phyloP scores from a whole-genome alignment of 176 grass and related monocot species.

The Luzula sylvatica region DNA sequence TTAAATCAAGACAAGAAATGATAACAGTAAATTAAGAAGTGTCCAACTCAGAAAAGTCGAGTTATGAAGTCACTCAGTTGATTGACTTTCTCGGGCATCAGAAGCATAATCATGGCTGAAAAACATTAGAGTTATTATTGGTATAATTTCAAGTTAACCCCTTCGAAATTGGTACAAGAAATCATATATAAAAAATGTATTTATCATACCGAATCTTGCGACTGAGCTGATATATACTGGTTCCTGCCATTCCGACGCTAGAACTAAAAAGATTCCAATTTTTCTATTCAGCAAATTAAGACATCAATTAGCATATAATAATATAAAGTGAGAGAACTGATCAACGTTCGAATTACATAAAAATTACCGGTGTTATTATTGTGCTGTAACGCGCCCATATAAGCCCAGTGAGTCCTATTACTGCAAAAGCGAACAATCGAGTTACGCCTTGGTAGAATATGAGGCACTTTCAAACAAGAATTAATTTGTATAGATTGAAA shows the following conservation, averaged over 20 bases:
- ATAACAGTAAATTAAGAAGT: too few relatives aligned
- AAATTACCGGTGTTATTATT: constrained; percentile 51
- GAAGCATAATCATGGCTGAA: constrained; percentile 22
- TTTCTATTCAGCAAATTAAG: constrained; percentile 15
- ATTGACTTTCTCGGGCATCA: constrained; percentile 6
- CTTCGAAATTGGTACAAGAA: too few relatives aligned
- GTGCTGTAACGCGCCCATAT: constrained; percentile 58
- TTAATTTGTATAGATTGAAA: not conserved
- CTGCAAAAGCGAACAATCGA: constrained; percentile 15
- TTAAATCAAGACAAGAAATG: too few relatives aligned
- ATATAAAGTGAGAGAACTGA: too few relatives aligned
- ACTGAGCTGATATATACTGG: constrained; percentile 24
- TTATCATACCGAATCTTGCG: constrained; percentile 23
- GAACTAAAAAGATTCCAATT: constrained; percentile 32
- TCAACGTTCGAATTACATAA: too few relatives aligned
- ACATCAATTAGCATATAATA: not conserved
- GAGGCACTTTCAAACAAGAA: not conserved
- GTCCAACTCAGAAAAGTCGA: too few relatives aligned
- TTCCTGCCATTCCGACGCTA: constrained; percentile 24
- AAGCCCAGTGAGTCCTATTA: constrained; percentile 55
- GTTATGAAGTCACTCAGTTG: constrained; percentile 8
- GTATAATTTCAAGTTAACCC: not conserved
- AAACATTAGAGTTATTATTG: not conserved
- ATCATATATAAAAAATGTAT: not conserved
- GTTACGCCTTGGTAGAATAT: too few relatives aligned